Conservation (phyloP, 768 basidiomycete species). For the Macrolepiota dolichaula region DNA sequence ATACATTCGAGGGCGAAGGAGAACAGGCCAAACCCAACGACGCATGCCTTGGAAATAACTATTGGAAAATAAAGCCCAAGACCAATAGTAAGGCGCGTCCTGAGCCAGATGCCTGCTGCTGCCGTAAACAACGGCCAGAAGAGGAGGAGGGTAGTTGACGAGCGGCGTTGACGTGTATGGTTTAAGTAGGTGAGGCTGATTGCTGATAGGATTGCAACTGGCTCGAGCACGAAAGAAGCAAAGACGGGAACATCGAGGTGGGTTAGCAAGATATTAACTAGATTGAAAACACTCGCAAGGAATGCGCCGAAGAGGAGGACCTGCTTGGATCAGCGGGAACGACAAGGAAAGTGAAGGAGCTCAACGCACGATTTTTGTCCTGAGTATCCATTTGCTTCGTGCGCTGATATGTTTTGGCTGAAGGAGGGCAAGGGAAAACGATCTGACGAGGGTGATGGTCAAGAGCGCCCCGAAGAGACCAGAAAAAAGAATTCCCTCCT, state of each 20-base stretch:
- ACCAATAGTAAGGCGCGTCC: slow-evolving; percentile 43
- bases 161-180: slow-evolving; percentile 65
- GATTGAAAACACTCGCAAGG: slow-evolving; percentile 39
- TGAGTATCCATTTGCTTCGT: slow-evolving; percentile 49
- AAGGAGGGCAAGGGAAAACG: slow-evolving; percentile 24
- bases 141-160: slow-evolving; percentile 70
- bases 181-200: slow-evolving; percentile 58
- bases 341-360: not conserved
- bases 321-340: slow-evolving; percentile 28
- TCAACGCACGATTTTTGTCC: slow-evolving; percentile 63
- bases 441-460: slow-evolving; percentile 35
- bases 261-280: slow-evolving; percentile 34
- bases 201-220: slow-evolving; percentile 46
- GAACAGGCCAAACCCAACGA: slow-evolving; percentile 43
- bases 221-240: slow-evolving; percentile 55
- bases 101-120: slow-evolving; percentile 50
- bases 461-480: slow-evolving; percentile 44
- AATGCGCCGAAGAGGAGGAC: slow-evolving; percentile 44
- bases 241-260: slow-evolving; percentile 39
- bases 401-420: slow-evolving; percentile 31
- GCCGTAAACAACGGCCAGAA: slow-evolving; percentile 76
- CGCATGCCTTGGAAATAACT: slow-evolving; percentile 40
- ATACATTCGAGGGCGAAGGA: slow-evolving; percentile 66
- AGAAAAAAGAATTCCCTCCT: slow-evolving; percentile 67
- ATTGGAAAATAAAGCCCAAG: slow-evolving; percentile 31